phyloP scores from a whole-genome alignment of 2,329 filamentous ascomycete species.

The Penicillium sp. region DNA sequence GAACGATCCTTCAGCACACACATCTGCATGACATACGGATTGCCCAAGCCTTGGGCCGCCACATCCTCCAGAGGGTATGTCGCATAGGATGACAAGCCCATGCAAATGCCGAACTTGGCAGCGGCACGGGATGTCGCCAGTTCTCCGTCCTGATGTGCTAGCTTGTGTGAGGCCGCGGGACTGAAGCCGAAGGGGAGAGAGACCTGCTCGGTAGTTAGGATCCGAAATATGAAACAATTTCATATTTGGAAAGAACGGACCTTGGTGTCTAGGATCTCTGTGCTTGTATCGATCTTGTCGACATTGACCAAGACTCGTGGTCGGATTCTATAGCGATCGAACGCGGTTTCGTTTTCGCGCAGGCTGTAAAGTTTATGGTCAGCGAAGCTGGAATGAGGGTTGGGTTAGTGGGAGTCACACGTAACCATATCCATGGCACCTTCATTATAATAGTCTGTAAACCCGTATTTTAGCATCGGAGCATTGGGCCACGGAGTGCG shows the following conservation, averaged over 20 bases:
- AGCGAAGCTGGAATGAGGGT: not conserved
- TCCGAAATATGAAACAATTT: not conserved
- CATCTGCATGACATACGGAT: constrained; percentile 56
- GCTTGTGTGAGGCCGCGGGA: constrained; percentile 54
- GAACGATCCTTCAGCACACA: constrained; percentile 52
- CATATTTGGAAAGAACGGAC: constrained; percentile 8
- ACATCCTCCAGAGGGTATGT: constrained; percentile 51
- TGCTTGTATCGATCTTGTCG: constrained; percentile 45
- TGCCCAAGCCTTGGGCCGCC: constrained; percentile 38
- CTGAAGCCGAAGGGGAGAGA: constrained; percentile 54
- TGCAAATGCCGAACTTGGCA: constrained; percentile 43
- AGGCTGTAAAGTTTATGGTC: constrained; percentile 29
- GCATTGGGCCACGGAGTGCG: not conserved
- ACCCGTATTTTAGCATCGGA: not conserved
- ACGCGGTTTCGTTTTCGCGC: constrained; percentile 55
- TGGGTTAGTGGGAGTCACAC: constrained; percentile 18
- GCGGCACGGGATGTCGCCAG: constrained; percentile 50
- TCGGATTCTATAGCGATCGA: constrained; percentile 50
- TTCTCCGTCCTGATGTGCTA: constrained; percentile 55
- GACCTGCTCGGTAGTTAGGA: constrained; percentile 23
- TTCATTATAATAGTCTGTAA: constrained; percentile 57
- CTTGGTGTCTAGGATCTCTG: constrained; percentile 46
- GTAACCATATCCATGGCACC: constrained; percentile 57
- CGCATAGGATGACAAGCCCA: constrained; percentile 51
- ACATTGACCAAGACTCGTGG: constrained; percentile 48